These are phyloP conservation scores for Microbotryum violaceum DNA, from an alignment of 1,284 basidiomycete species.

Conservation along the genomic window DNA sequence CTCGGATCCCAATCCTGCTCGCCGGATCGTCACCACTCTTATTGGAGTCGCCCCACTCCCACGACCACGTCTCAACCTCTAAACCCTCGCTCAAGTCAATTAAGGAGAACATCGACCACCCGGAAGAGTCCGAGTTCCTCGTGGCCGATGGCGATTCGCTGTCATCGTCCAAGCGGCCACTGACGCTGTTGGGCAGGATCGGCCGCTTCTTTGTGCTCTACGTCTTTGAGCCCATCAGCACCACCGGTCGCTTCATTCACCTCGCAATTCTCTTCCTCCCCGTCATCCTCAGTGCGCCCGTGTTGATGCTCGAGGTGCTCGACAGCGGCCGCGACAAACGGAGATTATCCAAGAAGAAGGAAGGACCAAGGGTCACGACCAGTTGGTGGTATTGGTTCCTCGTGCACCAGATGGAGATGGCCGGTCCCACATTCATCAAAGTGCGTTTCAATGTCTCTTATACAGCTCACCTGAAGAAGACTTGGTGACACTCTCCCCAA, in stretches of 20 bases:
- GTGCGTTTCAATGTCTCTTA: constrained; percentile 44
- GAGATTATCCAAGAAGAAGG: constrained; percentile 32
- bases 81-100: constrained; percentile 24
- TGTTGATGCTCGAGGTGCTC: constrained; percentile 61
- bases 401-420: constrained; percentile 81
- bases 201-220: constrained; percentile 34
- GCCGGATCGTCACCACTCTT: constrained; percentile 6
- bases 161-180: background rate
- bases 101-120: constrained; percentile 22
- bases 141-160: constrained; percentile 1
- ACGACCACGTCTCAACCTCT: background rate
- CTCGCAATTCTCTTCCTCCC: constrained; percentile 79
- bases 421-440: constrained; percentile 97
- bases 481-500: background rate
- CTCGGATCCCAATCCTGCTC: background rate
- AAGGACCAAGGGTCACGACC: constrained; percentile 55
- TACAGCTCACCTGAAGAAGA: background rate
- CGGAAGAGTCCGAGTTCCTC: constrained; percentile 27
- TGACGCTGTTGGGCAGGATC: constrained; percentile 4
- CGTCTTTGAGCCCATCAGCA: constrained; percentile 80
- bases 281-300: constrained; percentile 73
- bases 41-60: background rate
- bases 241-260: constrained; percentile 72
- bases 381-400: constrained; percentile 89
- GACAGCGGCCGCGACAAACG: constrained; percentile 38